Evolutionary conservation across 2,329 filamentous ascomycete genomes (phyloP).

Genomic region (Didymella glomerata): DNA sequence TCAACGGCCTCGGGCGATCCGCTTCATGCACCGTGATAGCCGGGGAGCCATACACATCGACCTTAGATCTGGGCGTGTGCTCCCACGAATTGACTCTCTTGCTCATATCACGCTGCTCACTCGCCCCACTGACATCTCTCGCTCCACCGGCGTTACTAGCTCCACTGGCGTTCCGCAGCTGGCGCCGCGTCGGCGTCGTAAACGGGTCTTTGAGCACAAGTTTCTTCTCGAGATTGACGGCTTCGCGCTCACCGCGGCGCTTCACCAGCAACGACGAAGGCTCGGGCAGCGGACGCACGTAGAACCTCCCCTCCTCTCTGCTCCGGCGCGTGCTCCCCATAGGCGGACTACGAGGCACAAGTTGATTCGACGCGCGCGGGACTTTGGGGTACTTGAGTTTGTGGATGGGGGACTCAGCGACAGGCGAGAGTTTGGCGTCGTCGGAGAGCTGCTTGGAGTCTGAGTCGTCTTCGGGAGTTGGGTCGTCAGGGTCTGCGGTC

Average conservation of each 20-base stretch:
- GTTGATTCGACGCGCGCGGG: constrained; percentile 57
- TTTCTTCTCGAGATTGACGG: constrained; percentile 45
- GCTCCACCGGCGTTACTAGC: neutral
- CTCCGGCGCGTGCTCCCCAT: constrained; percentile 11
- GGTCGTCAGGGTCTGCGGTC: constrained; percentile 55
- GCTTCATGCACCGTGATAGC: constrained; percentile 28
- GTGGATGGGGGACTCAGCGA: constrained; percentile 56
- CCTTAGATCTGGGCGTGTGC: constrained; percentile 28
- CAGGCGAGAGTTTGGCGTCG: constrained; percentile 50
- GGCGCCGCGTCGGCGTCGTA: constrained; percentile 38
- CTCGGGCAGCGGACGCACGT: constrained; percentile 12
- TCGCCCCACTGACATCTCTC: neutral
- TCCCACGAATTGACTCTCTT: constrained; percentile 27
- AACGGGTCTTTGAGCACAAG: constrained; percentile 36
- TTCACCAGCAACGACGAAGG: constrained; percentile 49
- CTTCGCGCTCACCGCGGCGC: constrained; percentile 46
- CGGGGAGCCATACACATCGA: constrained; percentile 24
- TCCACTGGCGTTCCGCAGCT: constrained; percentile 5
- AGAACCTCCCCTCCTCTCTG: constrained; percentile 9
- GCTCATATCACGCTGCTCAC: neutral
- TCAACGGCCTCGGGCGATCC: constrained; percentile 38
- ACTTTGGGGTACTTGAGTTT: constrained; percentile 59
- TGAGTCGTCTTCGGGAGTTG: constrained; percentile 57
- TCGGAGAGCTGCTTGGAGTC: constrained; percentile 45
- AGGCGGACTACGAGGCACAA: constrained; percentile 51